phyloP scores from a whole-genome alignment of 805 yeast genomes.

The Candida boidinii region DNA sequence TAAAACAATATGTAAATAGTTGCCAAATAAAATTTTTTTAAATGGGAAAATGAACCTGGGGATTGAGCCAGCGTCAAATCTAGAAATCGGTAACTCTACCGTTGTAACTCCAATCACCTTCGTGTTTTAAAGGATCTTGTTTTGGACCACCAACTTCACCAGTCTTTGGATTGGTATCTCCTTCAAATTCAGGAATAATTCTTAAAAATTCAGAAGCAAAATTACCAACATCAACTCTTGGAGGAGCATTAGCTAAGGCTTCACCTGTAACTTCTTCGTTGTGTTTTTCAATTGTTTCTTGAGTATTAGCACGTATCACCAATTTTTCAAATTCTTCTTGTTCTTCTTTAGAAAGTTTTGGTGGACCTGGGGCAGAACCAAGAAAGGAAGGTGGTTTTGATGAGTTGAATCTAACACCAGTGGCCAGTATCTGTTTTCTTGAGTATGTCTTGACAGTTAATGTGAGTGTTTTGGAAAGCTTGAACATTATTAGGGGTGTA shows the following conservation, averaged over 20 bases:
- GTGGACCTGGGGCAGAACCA: slow-evolving; percentile 42
- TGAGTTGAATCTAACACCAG: slow-evolving; percentile 1
- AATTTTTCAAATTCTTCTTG: slow-evolving; percentile 89
- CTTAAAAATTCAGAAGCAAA: slow-evolving; percentile 64
- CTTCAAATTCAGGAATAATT: slow-evolving; percentile 92
- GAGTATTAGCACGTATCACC: slow-evolving; percentile 72
- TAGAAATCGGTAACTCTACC: slow-evolving; percentile 95
- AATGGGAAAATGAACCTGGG: too few species aligned
- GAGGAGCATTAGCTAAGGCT: slow-evolving; percentile 19
- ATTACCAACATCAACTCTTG: slow-evolving; percentile 45
- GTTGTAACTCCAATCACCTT: slow-evolving; percentile 90
- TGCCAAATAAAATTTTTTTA: too few species aligned
- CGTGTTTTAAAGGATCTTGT: slow-evolving; percentile 81
- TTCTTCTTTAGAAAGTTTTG: slow-evolving; percentile 66
- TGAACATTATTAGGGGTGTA: not conserved
- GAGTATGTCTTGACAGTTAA: not conserved
- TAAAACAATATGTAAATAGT: too few species aligned
- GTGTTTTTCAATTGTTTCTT: slow-evolving; percentile 69
- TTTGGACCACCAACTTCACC: slow-evolving; percentile 98
- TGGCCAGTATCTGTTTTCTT: not conserved
- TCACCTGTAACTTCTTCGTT: slow-evolving; percentile 29
- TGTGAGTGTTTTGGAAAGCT: not conserved
- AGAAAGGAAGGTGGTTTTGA: slow-evolving; percentile 7
- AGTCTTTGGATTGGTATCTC: slow-evolving; percentile 84
- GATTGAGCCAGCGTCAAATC: slow-evolving; percentile 5